phyloP scores from a whole-genome alignment of 805 yeast species.

The Zygosaccharomyces pseudorouxii region DNA sequence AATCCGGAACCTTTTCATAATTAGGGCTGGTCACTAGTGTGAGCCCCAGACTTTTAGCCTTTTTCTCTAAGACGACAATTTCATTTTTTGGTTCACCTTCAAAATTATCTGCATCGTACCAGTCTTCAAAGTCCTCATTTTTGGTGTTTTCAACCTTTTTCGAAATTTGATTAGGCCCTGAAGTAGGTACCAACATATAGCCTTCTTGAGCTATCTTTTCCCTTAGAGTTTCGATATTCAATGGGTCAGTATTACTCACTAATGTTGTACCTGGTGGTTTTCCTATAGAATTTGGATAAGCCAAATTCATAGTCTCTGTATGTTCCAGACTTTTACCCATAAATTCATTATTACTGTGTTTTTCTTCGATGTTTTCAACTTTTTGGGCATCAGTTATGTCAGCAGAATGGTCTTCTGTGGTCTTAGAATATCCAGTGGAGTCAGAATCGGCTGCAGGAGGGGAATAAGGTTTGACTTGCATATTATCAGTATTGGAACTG shows the following conservation, averaged over 20 bases:
- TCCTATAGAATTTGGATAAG: constrained; percentile 3
- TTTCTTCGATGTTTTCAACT: background rate
- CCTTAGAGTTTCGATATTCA: constrained; percentile 10
- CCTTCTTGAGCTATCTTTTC: constrained; percentile 15
- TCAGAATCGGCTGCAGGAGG: background rate
- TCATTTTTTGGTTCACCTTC: background rate
- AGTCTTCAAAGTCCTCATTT: background rate
- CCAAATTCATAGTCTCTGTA: background rate
- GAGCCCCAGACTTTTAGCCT: constrained; percentile 17
- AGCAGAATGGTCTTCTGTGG: background rate
- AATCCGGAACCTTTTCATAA: constrained; percentile 14
- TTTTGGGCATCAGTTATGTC: background rate
- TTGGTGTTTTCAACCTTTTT: background rate
- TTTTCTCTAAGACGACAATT: background rate
- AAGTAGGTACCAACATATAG: constrained; percentile 12
- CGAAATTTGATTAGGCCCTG: constrained; percentile 2
- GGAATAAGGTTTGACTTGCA: background rate
- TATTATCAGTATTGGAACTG: constrained; percentile 7
- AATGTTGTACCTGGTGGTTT: background rate
- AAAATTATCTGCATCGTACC: constrained; percentile 4
- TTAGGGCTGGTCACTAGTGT: constrained; percentile 21
- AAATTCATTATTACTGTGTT: background rate
- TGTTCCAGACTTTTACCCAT: background rate
- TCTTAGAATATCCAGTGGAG: background rate
- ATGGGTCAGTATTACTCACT: background rate